Conservation (phyloP, 2,329 filamentous ascomycete species). For the Rhinocladiella mackenziei region DNA sequence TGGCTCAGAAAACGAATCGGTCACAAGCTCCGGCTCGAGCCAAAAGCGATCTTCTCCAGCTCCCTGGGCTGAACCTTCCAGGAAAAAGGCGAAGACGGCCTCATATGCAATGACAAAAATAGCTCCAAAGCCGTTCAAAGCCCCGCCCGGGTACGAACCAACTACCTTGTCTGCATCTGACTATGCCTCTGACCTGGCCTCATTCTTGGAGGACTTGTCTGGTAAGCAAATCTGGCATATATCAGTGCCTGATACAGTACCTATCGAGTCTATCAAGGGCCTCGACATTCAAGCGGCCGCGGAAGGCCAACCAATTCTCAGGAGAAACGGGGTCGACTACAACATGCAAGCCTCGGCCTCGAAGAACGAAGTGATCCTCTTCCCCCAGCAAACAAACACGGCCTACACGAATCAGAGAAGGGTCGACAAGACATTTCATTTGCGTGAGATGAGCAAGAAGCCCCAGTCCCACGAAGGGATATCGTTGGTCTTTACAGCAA, state of each 20-base stretch:
- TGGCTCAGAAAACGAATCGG: constrained; percentile 9
- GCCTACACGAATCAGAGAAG: constrained; percentile 25
- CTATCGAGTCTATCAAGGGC: constrained; percentile 44
- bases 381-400: constrained; percentile 31
- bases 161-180: constrained; percentile 22
- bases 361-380: constrained; percentile 34
- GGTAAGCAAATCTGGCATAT: constrained; percentile 50
- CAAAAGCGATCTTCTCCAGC: constrained; percentile 14
- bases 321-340: constrained; percentile 39
- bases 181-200: constrained; percentile 8
- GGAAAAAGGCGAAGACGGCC: constrained; percentile 7
- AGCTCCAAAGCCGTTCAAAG: constrained; percentile 38
- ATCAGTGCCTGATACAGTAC: constrained; percentile 43
- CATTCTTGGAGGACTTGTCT: constrained; percentile 29
- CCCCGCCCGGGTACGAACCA: constrained; percentile 43
- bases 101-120: constrained; percentile 18
- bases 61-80: constrained; percentile 1
- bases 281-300: constrained; percentile 41
- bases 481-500: constrained; percentile 22
- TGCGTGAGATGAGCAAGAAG: constrained; percentile 19
- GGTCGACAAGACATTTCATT: constrained; percentile 29
- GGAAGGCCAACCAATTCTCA: constrained; percentile 41
- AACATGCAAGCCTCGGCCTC: constrained; percentile 16
- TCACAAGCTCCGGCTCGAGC: constrained; percentile 9
- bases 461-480: constrained; percentile 4